Percentiles rank a stretch among this genome's conserved stretches.
Evolutionary conservation across 306 rosid genomes (phyloP).

Genomic region (Cucurbita pepo): DNA sequence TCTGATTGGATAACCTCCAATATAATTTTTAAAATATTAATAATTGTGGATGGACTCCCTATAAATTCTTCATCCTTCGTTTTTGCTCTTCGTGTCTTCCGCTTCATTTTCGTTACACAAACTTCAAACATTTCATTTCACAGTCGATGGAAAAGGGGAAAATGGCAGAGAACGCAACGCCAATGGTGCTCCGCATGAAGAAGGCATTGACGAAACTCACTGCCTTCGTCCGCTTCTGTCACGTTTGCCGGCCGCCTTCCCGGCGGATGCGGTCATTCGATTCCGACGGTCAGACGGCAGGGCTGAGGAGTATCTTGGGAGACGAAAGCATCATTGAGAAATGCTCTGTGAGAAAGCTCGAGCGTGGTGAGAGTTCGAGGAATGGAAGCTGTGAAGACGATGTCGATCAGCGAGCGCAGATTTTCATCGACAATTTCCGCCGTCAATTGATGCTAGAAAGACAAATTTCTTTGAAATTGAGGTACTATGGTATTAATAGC

Average conservation of each 20-base stretch:
- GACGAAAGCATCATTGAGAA: slow-evolving; percentile 11
- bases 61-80: not conserved
- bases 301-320: slow-evolving; percentile 17
- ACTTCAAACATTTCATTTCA: not conserved
- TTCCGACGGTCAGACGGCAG: slow-evolving; percentile 11
- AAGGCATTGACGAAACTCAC: slow-evolving; percentile 26
- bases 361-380: slow-evolving; percentile 11
- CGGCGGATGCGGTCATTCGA: slow-evolving; percentile 2
- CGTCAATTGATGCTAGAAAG: slow-evolving; percentile 33
- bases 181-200: not conserved
- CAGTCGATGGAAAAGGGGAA: not conserved
- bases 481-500: slow-evolving; percentile 6
- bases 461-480: slow-evolving; percentile 31
- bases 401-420: slow-evolving; percentile 42
- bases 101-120: not conserved
- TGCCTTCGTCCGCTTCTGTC: slow-evolving; percentile 1
- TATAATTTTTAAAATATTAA: too few species aligned
- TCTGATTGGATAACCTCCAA: not conserved
- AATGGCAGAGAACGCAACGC: slow-evolving; percentile 1
- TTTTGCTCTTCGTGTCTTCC: not conserved
- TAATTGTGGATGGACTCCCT: not conserved
- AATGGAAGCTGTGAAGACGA: slow-evolving; percentile 13
- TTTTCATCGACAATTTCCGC: slow-evolving; percentile 41
- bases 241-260: not conserved
- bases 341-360: slow-evolving; percentile 1